Conservation (phyloP, 2,329 filamentous ascomycete species). For the Arachnomyces sp. region DNA sequence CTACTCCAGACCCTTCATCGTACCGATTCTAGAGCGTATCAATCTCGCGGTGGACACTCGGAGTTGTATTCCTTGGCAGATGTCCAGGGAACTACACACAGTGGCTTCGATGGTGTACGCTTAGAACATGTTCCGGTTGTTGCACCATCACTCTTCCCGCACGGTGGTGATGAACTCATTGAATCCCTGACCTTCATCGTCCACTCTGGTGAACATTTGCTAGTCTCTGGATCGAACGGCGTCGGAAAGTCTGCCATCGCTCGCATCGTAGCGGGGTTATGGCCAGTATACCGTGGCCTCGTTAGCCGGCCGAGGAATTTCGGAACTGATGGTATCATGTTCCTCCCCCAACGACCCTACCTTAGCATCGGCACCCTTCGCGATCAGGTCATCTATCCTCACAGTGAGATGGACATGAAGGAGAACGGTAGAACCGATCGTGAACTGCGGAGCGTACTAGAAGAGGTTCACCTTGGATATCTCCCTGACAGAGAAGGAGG, state of each 20-base stretch:
- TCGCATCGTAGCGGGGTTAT: conserved; percentile 80
- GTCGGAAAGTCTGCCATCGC: conserved; percentile 86
- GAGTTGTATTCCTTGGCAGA: conserved; percentile 87
- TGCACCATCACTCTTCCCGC: conserved; percentile 77
- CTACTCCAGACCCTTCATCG: conserved; percentile 90
- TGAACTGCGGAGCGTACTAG: conserved; percentile 68
- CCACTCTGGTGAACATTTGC: conserved; percentile 79
- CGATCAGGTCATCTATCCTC: conserved; percentile 96
- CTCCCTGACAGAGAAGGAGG: conserved; percentile 86
- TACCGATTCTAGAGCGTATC: conserved; percentile 83
- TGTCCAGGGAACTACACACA: conserved; percentile 86
- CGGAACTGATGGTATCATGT: conserved; percentile 93
- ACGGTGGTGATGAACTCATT: conserved; percentile 83
- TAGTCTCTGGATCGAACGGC: conserved; percentile 92
- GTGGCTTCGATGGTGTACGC: conserved; percentile 87
- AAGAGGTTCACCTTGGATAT: conserved; percentile 79
- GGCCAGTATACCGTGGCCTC: conserved; percentile 91
- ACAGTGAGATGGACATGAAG: conserved; percentile 89
- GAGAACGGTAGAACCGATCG: conserved; percentile 67
- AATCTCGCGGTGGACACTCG: conserved; percentile 54
- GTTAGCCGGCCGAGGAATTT: conserved; percentile 75
- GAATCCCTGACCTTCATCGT: conserved; percentile 85
- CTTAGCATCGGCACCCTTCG: conserved; percentile 84
- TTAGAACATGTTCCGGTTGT: conserved; percentile 90
- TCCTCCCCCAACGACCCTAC: conserved; percentile 88